Evolutionary conservation across 208 protist genomes (phyloP), one percentile per base, ranked within the genome.

Genomic region (Trypanosoma rangeli): DNA sequence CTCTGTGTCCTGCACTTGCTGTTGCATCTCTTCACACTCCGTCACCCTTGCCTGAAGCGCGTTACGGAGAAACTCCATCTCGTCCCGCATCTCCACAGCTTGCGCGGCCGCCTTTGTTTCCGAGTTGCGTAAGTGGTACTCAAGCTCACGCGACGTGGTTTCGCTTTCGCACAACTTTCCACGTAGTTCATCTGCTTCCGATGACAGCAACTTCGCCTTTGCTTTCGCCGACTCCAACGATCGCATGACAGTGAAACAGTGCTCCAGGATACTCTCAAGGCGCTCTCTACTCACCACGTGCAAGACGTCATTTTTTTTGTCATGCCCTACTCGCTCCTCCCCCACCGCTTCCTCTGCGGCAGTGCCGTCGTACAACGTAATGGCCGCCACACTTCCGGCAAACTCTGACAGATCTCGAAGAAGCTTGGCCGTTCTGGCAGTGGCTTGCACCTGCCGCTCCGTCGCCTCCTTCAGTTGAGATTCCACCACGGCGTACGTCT

Each of bases 351-450:
- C 15, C 39, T 55, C 55, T 1, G 5, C 35, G 4, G 13, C 28
- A 35, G 7, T 46, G 22, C 31, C 42, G 20, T 39, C 24, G 57
- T 61, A 68, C 20, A 64, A 54, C 8, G 55, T 69, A 29, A 64
- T 39, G 4, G 70, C 70, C 7, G 70, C 70, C 28, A 75, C 48
- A 59, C 63, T 75, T 28, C 62, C 63, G 20, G 62, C 28, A 57
- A 75, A 75, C 3, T 75, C 70, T 15, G 62, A 39, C 20, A 75
- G n/a, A 18, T 18, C 49, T 0, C 62, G 49, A 20, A 60, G 61
- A 22, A 61, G 48, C 37, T 64, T 57, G 9, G 68, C 60, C 39
- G 31, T 16, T 13, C 67, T 37, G 9, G 68, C 68, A 20, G 58
- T 67, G 16, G 60, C 68, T n/a, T 37, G 22, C n/a, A 73, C 18